phyloP scores from a whole-genome alignment of 805 yeast genomes.

The Wickerhamiella bombiphila region DNA sequence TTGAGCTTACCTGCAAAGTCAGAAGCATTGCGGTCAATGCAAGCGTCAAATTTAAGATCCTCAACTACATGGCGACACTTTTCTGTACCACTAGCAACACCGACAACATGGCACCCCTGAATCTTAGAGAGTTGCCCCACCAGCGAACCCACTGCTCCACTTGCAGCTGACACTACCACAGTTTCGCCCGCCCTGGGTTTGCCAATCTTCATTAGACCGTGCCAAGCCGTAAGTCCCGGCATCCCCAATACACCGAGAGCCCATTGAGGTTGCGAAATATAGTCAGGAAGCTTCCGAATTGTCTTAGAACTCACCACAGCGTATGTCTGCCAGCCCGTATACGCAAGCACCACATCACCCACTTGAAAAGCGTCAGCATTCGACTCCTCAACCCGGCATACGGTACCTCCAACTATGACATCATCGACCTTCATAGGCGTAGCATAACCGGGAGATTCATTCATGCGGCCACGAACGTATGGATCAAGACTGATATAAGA shows the following conservation, averaged over 20 bases:
- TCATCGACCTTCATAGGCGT: constrained; percentile 8
- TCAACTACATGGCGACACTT: constrained; percentile 37
- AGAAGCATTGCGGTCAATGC: constrained; percentile 38
- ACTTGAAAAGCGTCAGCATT: constrained; percentile 27
- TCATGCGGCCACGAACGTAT: constrained; percentile 45
- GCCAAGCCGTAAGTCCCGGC: constrained; percentile 49
- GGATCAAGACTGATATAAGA: constrained; percentile 44
- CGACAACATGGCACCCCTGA: constrained; percentile 38
- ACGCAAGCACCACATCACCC: constrained; percentile 33
- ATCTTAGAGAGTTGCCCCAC: constrained; percentile 46
- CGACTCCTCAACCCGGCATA: constrained; percentile 37
- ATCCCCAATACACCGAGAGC: constrained; percentile 38
- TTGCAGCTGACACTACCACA: constrained; percentile 47
- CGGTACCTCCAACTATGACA: constrained; percentile 27
- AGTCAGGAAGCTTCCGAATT: constrained; percentile 6
- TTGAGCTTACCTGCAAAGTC: constrained; percentile 25
- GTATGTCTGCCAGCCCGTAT: constrained; percentile 35
- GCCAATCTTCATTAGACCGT: constrained; percentile 39
- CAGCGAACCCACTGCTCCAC: constrained; percentile 59
- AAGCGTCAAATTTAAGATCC: constrained; percentile 10
- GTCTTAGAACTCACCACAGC: constrained; percentile 20
- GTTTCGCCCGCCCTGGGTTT: constrained; percentile 32
- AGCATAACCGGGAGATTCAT: constrained; percentile 14
- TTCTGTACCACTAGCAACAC: constrained; percentile 42
- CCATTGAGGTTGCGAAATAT: constrained; percentile 9